These are phyloP conservation scores for Pichia sp. DNA, from an alignment of 1,139 yeast genomes.

Conservation along the genomic window DNA sequence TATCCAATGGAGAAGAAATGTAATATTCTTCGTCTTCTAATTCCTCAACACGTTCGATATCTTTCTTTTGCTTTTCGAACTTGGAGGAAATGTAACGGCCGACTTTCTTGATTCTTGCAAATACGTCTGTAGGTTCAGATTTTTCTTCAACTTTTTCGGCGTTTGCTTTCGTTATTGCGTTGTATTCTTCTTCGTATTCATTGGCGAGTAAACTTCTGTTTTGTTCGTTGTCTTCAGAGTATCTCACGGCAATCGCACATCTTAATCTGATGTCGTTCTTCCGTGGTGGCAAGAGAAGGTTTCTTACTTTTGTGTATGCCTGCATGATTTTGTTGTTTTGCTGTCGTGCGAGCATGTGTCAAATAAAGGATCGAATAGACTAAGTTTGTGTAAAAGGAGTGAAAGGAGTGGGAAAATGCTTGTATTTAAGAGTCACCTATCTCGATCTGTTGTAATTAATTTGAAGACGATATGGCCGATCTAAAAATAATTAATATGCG, in stretches of 20 bases:
- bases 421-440: too few species aligned
- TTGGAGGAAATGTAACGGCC: constrained; percentile 1
- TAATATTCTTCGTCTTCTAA: constrained; percentile 15
- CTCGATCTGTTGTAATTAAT: too few species aligned
- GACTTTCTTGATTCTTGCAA: not conserved
- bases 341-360: too few species aligned
- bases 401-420: too few species aligned
- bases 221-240: constrained; percentile 1
- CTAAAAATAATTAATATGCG: too few species aligned
- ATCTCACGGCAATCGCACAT: constrained; percentile 13
- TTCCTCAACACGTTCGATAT: constrained; percentile 5
- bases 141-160: not conserved
- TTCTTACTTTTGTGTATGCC: not conserved
- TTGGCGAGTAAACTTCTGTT: not conserved
- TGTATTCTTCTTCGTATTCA: not conserved
- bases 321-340: constrained; percentile 1
- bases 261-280: constrained; percentile 13
- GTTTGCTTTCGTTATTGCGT: not conserved
- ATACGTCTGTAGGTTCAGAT: too few species aligned
- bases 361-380: too few species aligned
- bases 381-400: too few species aligned
- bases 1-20: constrained; percentile 19
- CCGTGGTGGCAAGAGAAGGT: constrained; percentile 11
- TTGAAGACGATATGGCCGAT: too few species aligned
- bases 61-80: constrained; percentile 3